These are phyloP conservation scores for Hypoxylon rickii DNA, from an alignment of 495 filamentous ascomycete species.

Conservation along the genomic window DNA sequence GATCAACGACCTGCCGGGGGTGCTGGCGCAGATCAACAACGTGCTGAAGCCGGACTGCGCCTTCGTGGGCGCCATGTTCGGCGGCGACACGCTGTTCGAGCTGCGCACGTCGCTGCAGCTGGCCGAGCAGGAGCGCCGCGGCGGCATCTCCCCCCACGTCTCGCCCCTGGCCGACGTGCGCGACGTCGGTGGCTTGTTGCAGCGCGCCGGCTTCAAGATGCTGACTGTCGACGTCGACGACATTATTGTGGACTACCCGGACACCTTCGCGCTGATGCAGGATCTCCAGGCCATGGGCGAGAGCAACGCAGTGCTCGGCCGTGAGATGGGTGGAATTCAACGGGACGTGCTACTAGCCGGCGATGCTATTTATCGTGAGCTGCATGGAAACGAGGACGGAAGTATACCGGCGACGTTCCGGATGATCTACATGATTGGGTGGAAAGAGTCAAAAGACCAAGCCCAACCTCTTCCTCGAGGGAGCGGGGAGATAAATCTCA, in stretches of 20 bases:
- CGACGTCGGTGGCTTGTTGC: constrained; percentile 86
- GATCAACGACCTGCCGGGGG: constrained; percentile 92
- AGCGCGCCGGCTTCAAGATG: constrained; percentile 89
- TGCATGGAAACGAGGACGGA: constrained; percentile 75
- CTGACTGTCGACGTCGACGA: constrained; percentile 97
- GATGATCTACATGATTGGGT: constrained; percentile 96
- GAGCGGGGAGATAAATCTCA: constrained; percentile 79
- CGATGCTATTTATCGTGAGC: constrained; percentile 83
- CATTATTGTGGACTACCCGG: constrained; percentile 93
- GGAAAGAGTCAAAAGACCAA: constrained; percentile 85
- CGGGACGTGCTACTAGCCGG: constrained; percentile 86
- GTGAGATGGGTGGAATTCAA: constrained; percentile 73
- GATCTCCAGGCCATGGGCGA: constrained; percentile 97
- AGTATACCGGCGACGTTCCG: constrained; percentile 87
- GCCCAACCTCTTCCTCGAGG: constrained; percentile 78
- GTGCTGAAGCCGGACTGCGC: constrained; percentile 89
- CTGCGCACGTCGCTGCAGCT: constrained; percentile 92
- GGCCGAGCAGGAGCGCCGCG: constrained; percentile 83
- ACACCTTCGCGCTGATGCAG: constrained; percentile 86
- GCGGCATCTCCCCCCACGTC: constrained; percentile 84
- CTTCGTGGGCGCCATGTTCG: constrained; percentile 94
- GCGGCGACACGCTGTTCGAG: constrained; percentile 93
- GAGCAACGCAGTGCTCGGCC: constrained; percentile 80
- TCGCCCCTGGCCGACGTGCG: constrained; percentile 90
- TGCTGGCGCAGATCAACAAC: constrained; percentile 78